phyloP scores from a whole-genome alignment of 495 filamentous ascomycete species.

The Penicillium arizonense region DNA sequence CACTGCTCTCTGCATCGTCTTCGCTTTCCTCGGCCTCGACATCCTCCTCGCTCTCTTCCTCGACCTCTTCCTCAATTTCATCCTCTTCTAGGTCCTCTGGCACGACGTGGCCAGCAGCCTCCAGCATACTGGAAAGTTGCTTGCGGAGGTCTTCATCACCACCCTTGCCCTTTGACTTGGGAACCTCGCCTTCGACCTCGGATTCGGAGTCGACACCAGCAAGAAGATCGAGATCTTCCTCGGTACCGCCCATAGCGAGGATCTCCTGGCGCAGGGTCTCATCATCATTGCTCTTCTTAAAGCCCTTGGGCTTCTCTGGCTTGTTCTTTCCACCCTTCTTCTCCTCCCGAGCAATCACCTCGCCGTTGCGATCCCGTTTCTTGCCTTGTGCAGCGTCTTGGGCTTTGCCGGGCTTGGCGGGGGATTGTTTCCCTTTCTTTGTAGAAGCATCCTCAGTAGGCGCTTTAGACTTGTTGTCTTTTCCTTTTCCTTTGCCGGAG shows the following conservation, averaged over 20 bases:
- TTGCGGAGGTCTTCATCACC: constrained; percentile 40
- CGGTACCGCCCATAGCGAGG: constrained; percentile 70
- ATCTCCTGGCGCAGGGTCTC: constrained; percentile 66
- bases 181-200: constrained; percentile 48
- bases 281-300: constrained; percentile 23
- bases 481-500: constrained; percentile 47
- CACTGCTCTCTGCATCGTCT: constrained; percentile 40
- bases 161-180: constrained; percentile 23
- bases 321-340: constrained; percentile 28
- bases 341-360: constrained; percentile 42
- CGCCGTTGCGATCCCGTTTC: constrained; percentile 52
- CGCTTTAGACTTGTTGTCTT: constrained; percentile 28
- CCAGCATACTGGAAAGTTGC: constrained; percentile 42
- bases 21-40: constrained; percentile 36
- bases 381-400: constrained; percentile 36
- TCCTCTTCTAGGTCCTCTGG: constrained; percentile 43
- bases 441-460: constrained; percentile 13
- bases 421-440: constrained; percentile 28
- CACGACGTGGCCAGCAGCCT: constrained; percentile 42
- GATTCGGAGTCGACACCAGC: constrained; percentile 60
- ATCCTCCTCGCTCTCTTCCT: constrained; percentile 30
- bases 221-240: constrained; percentile 70
- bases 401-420: constrained; percentile 27
- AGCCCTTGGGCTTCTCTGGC: constrained; percentile 19
- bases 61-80: constrained; percentile 44